Percentiles rank a stretch among this genome's conserved stretches.
Conservation (phyloP, 129 eudicot genomes). For the Cynara cardunculus region DNA sequence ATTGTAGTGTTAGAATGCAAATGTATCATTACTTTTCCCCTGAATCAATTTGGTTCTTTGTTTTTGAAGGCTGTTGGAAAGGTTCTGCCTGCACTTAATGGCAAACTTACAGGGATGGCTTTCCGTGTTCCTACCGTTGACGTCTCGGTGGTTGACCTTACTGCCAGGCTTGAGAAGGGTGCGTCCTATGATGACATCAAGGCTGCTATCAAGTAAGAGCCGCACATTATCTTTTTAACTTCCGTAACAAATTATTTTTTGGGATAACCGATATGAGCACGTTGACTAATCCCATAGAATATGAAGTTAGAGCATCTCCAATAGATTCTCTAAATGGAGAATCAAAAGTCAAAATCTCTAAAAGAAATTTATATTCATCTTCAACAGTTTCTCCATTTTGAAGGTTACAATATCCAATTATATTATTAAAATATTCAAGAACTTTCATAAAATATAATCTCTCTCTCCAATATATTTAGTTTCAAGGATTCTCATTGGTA, state of each 20-base stretch:
- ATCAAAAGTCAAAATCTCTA: too few relatives aligned
- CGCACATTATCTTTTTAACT: background rate
- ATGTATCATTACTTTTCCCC: background rate
- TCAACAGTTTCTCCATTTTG: too few relatives aligned
- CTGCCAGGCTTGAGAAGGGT: slow-evolving; percentile 74
- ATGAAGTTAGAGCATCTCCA: too few relatives aligned
- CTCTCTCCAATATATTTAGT: too few relatives aligned
- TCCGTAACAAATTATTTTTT: background rate
- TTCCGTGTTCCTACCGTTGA: slow-evolving; percentile 87
- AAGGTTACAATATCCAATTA: too few relatives aligned
- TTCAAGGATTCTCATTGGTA: too few relatives aligned
- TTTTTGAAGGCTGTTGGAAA: slow-evolving; percentile 74
- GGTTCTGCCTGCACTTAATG: slow-evolving; percentile 77
- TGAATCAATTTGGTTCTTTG: background rate
- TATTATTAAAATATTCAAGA: too few relatives aligned
- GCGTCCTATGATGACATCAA: slow-evolving; percentile 79
- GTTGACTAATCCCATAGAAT: too few relatives aligned
- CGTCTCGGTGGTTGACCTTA: slow-evolving; percentile 88
- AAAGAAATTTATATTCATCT: too few relatives aligned
- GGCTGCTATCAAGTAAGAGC: slow-evolving; percentile 68
- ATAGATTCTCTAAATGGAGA: too few relatives aligned
- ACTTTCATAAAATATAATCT: too few relatives aligned
- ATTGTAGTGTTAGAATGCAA: background rate
- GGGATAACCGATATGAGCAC: background rate
- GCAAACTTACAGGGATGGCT: slow-evolving; percentile 88